phyloP scores from a whole-genome alignment of 306 rosid genomes.

The Hylodesmum podocarpum region DNA sequence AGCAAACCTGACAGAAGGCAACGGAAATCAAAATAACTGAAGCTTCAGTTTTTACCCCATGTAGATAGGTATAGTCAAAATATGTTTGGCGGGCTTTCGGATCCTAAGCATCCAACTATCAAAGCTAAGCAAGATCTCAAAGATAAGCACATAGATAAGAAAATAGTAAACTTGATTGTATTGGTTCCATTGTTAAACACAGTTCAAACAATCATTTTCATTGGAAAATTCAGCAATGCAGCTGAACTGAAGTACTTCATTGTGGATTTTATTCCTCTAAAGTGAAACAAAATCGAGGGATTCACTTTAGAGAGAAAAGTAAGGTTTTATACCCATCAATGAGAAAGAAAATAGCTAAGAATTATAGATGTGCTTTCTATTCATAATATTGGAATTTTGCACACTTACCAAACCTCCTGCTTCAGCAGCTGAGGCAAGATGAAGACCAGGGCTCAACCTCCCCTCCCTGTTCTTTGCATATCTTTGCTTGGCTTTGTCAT shows the following conservation, averaged over 20 bases:
- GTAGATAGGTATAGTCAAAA: neutral
- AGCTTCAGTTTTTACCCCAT: slow-evolving; percentile 18
- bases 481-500: slow-evolving; percentile 84
- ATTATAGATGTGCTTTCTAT: neutral
- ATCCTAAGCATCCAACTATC: slow-evolving; percentile 15
- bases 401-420: slow-evolving; percentile 91
- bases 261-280: neutral
- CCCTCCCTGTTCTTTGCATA: slow-evolving; percentile 66
- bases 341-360: neutral
- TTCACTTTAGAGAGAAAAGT: neutral
- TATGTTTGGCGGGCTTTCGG: slow-evolving; percentile 14
- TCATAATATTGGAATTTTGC: slow-evolving; percentile 19
- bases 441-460: slow-evolving; percentile 69
- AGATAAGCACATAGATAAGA: neutral
- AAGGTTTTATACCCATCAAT: neutral
- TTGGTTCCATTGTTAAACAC: slow-evolving; percentile 23
- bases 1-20: slow-evolving; percentile 62
- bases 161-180: neutral
- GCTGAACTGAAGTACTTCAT: neutral
- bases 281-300: neutral
- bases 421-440: slow-evolving; percentile 98
- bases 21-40: slow-evolving; percentile 28
- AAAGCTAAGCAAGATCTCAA: slow-evolving; percentile 21
- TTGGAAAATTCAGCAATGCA: slow-evolving; percentile 16
- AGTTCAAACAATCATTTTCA: slow-evolving; percentile 6